phyloP scores from a whole-genome alignment of 805 yeast genomes.

The Spathaspora sp. region DNA sequence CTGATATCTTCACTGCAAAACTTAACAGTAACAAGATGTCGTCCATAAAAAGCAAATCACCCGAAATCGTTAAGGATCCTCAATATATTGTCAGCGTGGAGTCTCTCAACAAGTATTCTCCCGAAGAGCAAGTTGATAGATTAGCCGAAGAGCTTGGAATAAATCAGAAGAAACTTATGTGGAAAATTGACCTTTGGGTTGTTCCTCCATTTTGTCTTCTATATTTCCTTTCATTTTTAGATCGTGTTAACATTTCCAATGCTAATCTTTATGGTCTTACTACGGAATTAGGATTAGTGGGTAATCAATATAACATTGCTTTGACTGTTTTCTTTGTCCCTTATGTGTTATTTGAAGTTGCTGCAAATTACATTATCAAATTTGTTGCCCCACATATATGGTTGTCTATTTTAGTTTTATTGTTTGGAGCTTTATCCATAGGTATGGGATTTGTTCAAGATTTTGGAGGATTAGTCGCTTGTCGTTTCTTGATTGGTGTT shows the following conservation, averaged over 20 bases:
- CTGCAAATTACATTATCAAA: slow-evolving; percentile 61
- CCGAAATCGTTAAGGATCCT: slow-evolving; percentile 2
- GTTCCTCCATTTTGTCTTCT: slow-evolving; percentile 75
- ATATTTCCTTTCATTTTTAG: slow-evolving; percentile 74
- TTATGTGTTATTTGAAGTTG: slow-evolving; percentile 59
- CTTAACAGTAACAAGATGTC: not conserved
- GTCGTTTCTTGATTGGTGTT: slow-evolving; percentile 64
- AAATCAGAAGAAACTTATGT: slow-evolving; percentile 52
- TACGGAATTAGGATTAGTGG: slow-evolving; percentile 48
- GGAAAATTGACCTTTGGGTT: slow-evolving; percentile 65
- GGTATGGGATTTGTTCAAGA: slow-evolving; percentile 63
- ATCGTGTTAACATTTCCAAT: slow-evolving; percentile 78
- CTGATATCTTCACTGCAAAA: too few species aligned
- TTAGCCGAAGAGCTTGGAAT: slow-evolving; percentile 38
- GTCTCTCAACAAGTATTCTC: not conserved
- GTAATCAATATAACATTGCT: slow-evolving; percentile 60
- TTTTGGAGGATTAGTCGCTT: slow-evolving; percentile 56
- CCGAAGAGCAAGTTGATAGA: slow-evolving; percentile 13
- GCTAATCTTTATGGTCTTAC: slow-evolving; percentile 72
- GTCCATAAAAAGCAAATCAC: not conserved
- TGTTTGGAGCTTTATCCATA: slow-evolving; percentile 62
- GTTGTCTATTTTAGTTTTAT: slow-evolving; percentile 54
- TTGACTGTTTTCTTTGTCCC: slow-evolving; percentile 72
- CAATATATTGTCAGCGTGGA: not conserved
- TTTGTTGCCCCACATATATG: slow-evolving; percentile 60